Percentiles rank a stretch among this genome's conserved stretches.
These are phyloP conservation scores for Termitomyces heimii DNA, from an alignment of 768 basidiomycete genomes.

Conservation along the genomic window DNA sequence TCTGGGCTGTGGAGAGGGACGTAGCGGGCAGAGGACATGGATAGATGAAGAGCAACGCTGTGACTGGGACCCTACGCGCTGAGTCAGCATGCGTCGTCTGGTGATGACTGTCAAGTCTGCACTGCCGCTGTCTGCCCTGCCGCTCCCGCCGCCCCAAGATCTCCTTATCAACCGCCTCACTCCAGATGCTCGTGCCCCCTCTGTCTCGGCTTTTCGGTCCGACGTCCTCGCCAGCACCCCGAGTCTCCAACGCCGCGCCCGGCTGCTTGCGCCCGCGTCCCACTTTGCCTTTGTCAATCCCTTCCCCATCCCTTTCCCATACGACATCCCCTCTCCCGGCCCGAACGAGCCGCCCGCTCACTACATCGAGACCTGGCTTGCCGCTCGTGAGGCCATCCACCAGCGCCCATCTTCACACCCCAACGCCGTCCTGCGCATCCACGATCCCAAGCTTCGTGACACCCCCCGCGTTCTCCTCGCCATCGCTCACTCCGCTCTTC, in stretches of 20 bases:
- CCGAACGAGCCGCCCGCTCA: slow-evolving; percentile 28
- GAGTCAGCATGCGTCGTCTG: background rate
- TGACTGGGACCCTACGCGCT: background rate
- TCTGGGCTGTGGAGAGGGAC: background rate
- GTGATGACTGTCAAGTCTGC: background rate
- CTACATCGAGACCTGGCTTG: slow-evolving; percentile 79
- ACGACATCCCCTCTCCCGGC: slow-evolving; percentile 51
- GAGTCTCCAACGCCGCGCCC: slow-evolving; percentile 64
- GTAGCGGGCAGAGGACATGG: slow-evolving; percentile 1
- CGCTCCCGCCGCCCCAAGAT: background rate
- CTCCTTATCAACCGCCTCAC: slow-evolving; percentile 43
- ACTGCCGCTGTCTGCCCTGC: slow-evolving; percentile 25
- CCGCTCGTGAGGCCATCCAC: slow-evolving; percentile 53
- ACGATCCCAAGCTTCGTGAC: slow-evolving; percentile 43
- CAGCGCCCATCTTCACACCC: slow-evolving; percentile 12
- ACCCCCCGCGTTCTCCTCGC: slow-evolving; percentile 60
- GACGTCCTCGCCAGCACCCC: slow-evolving; percentile 46
- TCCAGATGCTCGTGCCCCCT: slow-evolving; percentile 53
- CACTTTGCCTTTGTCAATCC: slow-evolving; percentile 86
- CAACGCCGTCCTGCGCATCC: slow-evolving; percentile 30
- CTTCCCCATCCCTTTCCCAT: slow-evolving; percentile 79
- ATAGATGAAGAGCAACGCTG: background rate
- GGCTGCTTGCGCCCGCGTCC: slow-evolving; percentile 46
- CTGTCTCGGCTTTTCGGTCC: slow-evolving; percentile 43
- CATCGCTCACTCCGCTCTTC: slow-evolving; percentile 58